phyloP scores from a whole-genome alignment of 352 stramenopile species.

The Phytopythium kandeliae region DNA sequence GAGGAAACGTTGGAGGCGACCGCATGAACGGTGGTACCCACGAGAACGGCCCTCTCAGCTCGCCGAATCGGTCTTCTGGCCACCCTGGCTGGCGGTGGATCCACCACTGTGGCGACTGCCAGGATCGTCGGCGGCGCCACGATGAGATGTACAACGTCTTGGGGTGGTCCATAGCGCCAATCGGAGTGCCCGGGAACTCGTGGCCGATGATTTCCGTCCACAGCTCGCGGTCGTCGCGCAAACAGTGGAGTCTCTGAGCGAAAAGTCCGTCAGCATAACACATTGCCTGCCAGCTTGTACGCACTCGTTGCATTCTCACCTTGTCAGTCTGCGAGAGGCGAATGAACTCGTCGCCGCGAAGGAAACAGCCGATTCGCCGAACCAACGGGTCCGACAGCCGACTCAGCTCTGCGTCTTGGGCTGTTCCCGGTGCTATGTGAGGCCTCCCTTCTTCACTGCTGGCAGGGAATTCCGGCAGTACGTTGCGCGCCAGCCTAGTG shows the following conservation, averaged over 20 bases:
- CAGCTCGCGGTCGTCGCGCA: slow-evolving; percentile 14
- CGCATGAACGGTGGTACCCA: not conserved
- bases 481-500: slow-evolving; percentile 32
- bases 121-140: slow-evolving; percentile 3
- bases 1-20: not conserved
- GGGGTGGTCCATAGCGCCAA: slow-evolving; percentile 1
- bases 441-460: not conserved
- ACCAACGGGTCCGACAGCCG: slow-evolving; percentile 28
- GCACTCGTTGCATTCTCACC: slow-evolving; percentile 3
- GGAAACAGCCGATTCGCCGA: slow-evolving; percentile 16
- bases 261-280: not conserved
- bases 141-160: slow-evolving; percentile 17
- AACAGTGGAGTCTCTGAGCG: slow-evolving; percentile 20
- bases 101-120: not conserved
- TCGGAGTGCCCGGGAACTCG: slow-evolving; percentile 12
- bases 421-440: not conserved
- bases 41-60: not conserved
- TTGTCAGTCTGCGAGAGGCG: slow-evolving; percentile 31
- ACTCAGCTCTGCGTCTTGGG: slow-evolving; percentile 34
- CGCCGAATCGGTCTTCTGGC: not conserved
- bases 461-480: slow-evolving; percentile 26
- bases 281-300: not conserved
- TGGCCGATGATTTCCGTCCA: slow-evolving; percentile 14
- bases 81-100: not conserved
- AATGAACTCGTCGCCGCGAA: slow-evolving; percentile 26